Base-by-base conservation (phyloP, 208 protist genomes). In the Crithidia brevicula region DNA sequence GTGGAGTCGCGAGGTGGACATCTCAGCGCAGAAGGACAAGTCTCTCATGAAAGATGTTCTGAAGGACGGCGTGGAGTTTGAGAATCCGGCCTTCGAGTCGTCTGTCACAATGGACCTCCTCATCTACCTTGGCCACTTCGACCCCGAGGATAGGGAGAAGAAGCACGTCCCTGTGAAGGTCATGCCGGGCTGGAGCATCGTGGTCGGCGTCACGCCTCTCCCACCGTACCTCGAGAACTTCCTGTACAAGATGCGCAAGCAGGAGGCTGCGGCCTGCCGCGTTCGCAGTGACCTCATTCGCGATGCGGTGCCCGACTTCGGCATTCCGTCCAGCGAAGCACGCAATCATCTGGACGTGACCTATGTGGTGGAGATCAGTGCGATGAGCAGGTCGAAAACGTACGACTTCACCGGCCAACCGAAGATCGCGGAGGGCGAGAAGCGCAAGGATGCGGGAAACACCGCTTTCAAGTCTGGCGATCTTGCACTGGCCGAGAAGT, bases 51-150 rank as follows among this genome's bases (percentile, higher is more conserved):
- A 93, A 77, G 72, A 73, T 60, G 45, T 86, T 18, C 70, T 89
- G 30, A 72, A 80, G 30, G 85, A 94, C 25, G 90, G 89, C 40
- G 57, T 86, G 16, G 85, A 87, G 58, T 93, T 85, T 58, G 89
- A 91, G 67, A 95, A 91, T 61, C 86, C 91, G 25, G 73, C 49
- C 56, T 96, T 91, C 58, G 91, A 96, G 66, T 87, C 89, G 2
- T 53, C 64, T 4, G 57, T 96, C 30, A 83, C 69, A 46, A 64
- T 94, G 54, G 81, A 93, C 61, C 56, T 95, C 1, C 54, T 63
- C 57, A 74, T 94, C 18, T 93, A 91, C 71, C 20, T 68, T 13
- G 83, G 83, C 27, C 56, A 46, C 18, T 67, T 81, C 23, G 77
- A 86, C 56, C 49, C 85, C 9, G 68, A 80, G 63, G 69, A 81